These are phyloP conservation scores for Hemileia vastatrix DNA, from an alignment of 1,284 basidiomycete species.

Conservation along the genomic window DNA sequence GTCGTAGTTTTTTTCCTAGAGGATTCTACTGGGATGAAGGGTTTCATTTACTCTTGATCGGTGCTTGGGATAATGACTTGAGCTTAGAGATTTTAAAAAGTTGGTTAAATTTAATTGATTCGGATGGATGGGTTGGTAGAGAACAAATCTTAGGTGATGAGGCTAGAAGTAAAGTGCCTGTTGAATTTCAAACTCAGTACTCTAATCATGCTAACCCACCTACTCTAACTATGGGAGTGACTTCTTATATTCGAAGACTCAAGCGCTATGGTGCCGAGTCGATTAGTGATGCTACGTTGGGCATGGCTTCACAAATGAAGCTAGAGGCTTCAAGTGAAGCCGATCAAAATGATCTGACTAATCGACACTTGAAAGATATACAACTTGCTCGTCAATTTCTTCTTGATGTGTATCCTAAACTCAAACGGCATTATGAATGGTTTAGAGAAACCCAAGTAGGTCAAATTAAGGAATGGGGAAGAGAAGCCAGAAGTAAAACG, in stretches of 20 bases:
- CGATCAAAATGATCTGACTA: constrained; percentile 30
- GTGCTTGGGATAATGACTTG: constrained; percentile 82
- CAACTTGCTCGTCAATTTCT: constrained; percentile 60
- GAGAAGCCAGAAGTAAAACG: constrained; percentile 66
- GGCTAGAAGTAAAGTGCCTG: constrained; percentile 76
- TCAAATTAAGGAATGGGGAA: constrained; percentile 78
- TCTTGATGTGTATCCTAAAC: constrained; percentile 65
- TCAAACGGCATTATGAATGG: constrained; percentile 88
- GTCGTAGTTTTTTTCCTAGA: constrained; percentile 86
- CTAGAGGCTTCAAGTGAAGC: constrained; percentile 43
- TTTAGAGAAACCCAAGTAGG: constrained; percentile 85
- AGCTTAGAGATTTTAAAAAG: constrained; percentile 79
- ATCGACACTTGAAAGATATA: constrained; percentile 53
- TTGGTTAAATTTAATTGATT: constrained; percentile 82
- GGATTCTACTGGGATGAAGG: constrained; percentile 99
- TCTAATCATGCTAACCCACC: constrained; percentile 89
- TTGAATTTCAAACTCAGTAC: constrained; percentile 81
- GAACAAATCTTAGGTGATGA: constrained; percentile 94
- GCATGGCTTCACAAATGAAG: constrained; percentile 41
- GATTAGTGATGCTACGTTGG: constrained; percentile 23
- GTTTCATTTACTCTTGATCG: constrained; percentile 82
- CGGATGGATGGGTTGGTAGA: constrained; percentile 85
- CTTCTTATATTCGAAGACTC: constrained; percentile 70
- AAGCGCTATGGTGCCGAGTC: constrained; percentile 41
- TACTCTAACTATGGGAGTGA: constrained; percentile 79